Percentiles rank a stretch among this genome's conserved stretches.
phyloP scores from a whole-genome alignment of 225 moss, liverwort and hornwort species.

The Rhytidiadelphus loreus region DNA sequence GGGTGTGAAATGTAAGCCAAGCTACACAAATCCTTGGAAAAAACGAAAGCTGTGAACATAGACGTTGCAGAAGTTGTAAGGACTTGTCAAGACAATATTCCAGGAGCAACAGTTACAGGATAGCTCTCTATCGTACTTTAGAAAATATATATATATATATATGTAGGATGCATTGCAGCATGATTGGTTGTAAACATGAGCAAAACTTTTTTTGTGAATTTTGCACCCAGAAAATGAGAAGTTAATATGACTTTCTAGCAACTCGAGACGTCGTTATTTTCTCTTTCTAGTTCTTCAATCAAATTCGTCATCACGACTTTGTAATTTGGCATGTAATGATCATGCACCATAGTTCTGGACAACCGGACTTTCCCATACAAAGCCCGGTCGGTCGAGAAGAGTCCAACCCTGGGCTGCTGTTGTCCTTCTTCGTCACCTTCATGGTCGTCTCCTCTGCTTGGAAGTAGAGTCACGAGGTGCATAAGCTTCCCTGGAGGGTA shows the following conservation, averaged over 20 bases:
- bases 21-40: neutral
- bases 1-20: too few relatives aligned
- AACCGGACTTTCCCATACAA: constrained; percentile 92
- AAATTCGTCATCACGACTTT: constrained; percentile 62
- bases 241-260: neutral
- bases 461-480: constrained; percentile 76
- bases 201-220: neutral
- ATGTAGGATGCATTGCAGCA: neutral
- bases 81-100: neutral
- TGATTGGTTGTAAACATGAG: neutral
- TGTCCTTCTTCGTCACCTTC: neutral
- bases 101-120: neutral
- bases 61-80: neutral
- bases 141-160: neutral
- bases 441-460: neutral
- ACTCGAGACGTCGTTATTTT: neutral
- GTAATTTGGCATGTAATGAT: constrained; percentile 97
- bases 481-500: constrained; percentile 82
- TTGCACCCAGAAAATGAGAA: neutral
- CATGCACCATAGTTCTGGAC: constrained; percentile 94
- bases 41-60: neutral
- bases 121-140: neutral
- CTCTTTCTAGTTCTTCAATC: constrained; percentile 40
- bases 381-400: constrained; percentile 66
- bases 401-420: constrained; percentile 27